Base-by-base conservation (phyloP, 331 rosid genomes). In the Telfairia occidentalis region DNA sequence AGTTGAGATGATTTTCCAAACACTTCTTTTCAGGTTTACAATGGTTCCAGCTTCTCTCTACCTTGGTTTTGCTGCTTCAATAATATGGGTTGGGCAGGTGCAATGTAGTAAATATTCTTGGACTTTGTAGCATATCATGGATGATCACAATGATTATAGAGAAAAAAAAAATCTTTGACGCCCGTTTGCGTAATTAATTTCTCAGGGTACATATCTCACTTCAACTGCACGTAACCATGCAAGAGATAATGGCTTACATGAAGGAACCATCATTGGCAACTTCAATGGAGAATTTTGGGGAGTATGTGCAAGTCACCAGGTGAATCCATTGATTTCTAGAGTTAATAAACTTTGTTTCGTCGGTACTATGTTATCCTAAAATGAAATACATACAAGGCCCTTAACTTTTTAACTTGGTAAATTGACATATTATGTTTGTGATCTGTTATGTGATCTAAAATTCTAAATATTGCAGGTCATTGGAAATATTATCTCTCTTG, bases 211-310 rank as follows among this genome's bases (percentile, higher is more conserved):
- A 52, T 94, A 94, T 84, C 92, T 91, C 53, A 91, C 98, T 60
- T 85, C 89, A 49, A 70, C 90, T 24, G 98, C 95, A 30, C 95
- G 82, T 71, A 79, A 84, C 55, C 91, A 94, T 83, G 92, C 96
- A 77, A 83, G 75, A 80, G 90, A 84, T 76, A 26, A 79, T 71
- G 83, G 76, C 55, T 80, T 86, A 73, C 95, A 84, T 75, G 96
- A 94, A 84, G 95, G 91, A 82, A 86, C 95, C 11, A 85, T 88
- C 42, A 91, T 89, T 77, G 97, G 98, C 34, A 84, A 88, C 83
- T 91, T 94, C 82, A 94, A 94, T 61, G 98, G 98, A 76, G 96
- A 88, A 79, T 94, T 94, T 82, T 94, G 97, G 97, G 90, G 82
- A 46, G 66, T 89, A 72, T 91, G 78, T 83, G 95, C 96, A 3